These are phyloP conservation scores for Tulasnella sp. DNA, from an alignment of 768 basidiomycete species.

Conservation along the genomic window DNA sequence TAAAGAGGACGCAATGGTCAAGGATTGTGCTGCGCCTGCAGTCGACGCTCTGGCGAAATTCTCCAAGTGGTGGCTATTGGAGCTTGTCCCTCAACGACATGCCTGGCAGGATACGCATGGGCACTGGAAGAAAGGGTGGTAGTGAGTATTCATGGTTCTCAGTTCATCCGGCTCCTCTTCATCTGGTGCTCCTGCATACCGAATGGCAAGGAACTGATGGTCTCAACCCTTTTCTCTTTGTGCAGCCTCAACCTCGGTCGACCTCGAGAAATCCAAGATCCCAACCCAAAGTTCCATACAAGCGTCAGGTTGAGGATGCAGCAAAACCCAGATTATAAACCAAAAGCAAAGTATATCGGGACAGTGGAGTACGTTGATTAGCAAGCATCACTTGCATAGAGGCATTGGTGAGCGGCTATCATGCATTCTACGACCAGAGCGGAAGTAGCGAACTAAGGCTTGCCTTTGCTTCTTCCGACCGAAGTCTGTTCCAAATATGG, in stretches of 20 bases:
- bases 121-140: neutral
- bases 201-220: neutral
- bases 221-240: neutral
- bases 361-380: neutral
- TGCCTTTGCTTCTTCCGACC: too few species aligned
- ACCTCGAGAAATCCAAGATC: constrained; percentile 9
- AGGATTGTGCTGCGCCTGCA: neutral
- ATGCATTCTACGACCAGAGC: too few species aligned
- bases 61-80: constrained; percentile 11
- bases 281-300: constrained; percentile 4
- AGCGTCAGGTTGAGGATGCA: constrained; percentile 10
- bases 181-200: neutral
- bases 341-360: constrained; percentile 6
- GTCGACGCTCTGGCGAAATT: neutral
- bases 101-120: constrained; percentile 8
- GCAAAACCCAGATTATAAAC: neutral
- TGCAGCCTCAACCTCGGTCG: constrained; percentile 5
- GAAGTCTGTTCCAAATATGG: too few species aligned
- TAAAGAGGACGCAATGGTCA: neutral
- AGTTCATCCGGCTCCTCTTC: neutral
- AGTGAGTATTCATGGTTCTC: neutral
- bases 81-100: constrained; percentile 7
- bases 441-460: too few species aligned
- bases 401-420: too few species aligned
- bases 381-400: too few species aligned